Percentiles rank a stretch among this genome's conserved stretches.
phyloP scores from a whole-genome alignment of 805 yeast genomes.

The Alloascoidea africana region DNA sequence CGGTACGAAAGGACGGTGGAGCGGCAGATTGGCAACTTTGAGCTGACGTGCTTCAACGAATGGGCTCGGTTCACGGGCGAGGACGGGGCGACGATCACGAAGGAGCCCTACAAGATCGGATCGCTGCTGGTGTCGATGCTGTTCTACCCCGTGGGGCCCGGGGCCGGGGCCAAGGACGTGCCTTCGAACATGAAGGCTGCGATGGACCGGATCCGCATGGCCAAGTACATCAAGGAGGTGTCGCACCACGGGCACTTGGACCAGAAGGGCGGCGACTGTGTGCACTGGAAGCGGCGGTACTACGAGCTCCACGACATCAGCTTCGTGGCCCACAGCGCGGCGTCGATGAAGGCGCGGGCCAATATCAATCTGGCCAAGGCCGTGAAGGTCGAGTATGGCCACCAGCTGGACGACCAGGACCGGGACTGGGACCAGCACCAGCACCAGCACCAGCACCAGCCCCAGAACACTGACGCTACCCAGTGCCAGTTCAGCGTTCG shows the following conservation, averaged over 20 bases:
- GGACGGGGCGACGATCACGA: neutral
- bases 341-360: constrained; percentile 52
- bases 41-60: constrained; percentile 47
- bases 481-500: constrained; percentile 62
- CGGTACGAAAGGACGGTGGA: constrained; percentile 30
- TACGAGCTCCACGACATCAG: constrained; percentile 61
- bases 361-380: constrained; percentile 64
- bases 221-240: constrained; percentile 15
- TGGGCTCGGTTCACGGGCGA: constrained; percentile 37
- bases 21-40: constrained; percentile 29
- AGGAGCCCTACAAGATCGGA: constrained; percentile 28
- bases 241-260: constrained; percentile 53
- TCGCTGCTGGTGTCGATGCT: constrained; percentile 37
- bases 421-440: too few relatives aligned
- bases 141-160: constrained; percentile 39
- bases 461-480: too few relatives aligned
- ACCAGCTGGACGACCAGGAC: constrained; percentile 23
- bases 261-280: constrained; percentile 89
- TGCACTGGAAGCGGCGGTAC: constrained; percentile 55
- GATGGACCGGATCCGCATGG: constrained; percentile 6
- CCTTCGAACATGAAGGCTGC: constrained; percentile 44
- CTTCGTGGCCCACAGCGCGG: constrained; percentile 64
- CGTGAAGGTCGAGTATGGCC: constrained; percentile 30
- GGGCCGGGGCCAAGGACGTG: constrained; percentile 37
- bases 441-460: too few relatives aligned